These are phyloP conservation scores for Filobasidium floriforme DNA, from an alignment of 768 basidiomycete species.

Conservation along the genomic window DNA sequence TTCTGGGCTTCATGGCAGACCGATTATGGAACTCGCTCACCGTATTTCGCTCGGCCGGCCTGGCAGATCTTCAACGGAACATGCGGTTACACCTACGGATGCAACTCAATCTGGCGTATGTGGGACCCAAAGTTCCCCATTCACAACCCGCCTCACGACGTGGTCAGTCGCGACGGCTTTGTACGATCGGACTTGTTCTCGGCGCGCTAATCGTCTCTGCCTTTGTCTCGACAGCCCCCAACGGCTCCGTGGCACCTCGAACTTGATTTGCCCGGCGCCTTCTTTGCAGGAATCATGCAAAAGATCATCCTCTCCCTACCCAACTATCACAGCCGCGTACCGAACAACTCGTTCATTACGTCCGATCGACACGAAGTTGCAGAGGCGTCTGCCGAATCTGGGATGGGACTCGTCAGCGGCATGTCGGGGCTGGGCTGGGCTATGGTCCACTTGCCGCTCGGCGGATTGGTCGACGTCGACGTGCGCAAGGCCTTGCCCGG, in stretches of 20 bases:
- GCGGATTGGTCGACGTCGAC: constrained; percentile 6
- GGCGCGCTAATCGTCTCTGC: too few species aligned
- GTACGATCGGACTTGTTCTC: too few species aligned
- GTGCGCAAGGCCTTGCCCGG: background rate
- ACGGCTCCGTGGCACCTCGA: constrained; percentile 6
- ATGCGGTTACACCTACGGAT: constrained; percentile 24
- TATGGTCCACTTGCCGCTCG: constrained; percentile 21
- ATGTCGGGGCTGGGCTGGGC: constrained; percentile 11
- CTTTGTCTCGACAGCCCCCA: background rate
- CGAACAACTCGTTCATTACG: constrained; percentile 22
- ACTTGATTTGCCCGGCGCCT: constrained; percentile 24
- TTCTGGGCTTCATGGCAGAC: background rate
- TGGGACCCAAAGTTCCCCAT: constrained; percentile 6
- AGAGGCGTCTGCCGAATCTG: background rate
- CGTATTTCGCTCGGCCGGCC: too few species aligned
- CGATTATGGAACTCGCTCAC: too few species aligned
- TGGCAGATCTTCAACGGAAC: constrained; percentile 20
- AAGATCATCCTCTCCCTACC: constrained; percentile 20
- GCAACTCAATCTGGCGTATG: constrained; percentile 23
- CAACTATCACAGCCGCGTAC: constrained; percentile 20
- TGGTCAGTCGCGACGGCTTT: too few species aligned
- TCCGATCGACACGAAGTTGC: constrained; percentile 17
- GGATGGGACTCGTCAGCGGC: background rate
- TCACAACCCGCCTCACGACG: constrained; percentile 13
- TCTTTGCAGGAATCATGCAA: constrained; percentile 3